phyloP scores from a whole-genome alignment of 192 early-diverging fungal species.

The Dissophora ornata region DNA sequence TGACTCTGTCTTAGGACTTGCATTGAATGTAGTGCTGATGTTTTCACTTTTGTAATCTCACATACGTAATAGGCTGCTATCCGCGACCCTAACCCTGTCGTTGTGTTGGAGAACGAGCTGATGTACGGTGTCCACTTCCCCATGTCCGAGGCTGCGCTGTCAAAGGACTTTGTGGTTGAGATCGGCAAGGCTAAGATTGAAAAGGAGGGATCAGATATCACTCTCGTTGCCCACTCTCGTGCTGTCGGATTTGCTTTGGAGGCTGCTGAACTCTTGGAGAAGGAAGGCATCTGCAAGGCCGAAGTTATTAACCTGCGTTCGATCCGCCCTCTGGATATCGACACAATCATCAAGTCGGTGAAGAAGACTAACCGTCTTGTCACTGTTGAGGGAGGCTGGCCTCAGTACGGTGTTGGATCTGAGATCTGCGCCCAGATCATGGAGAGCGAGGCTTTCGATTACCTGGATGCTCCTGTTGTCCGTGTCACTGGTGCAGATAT shows the following conservation, averaged over 20 bases:
- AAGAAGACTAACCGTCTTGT: slow-evolving; percentile 99
- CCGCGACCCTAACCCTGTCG: slow-evolving; percentile 97
- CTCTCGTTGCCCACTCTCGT: slow-evolving; percentile 94
- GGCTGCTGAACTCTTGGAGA: slow-evolving; percentile 86
- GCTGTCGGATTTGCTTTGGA: slow-evolving; percentile 87
- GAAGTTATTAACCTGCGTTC: slow-evolving; percentile 98
- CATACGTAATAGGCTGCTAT: slow-evolving; percentile 92
- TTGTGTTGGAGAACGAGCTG: slow-evolving; percentile 96
- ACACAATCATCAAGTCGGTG: slow-evolving; percentile 89
- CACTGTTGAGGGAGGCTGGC: slow-evolving; percentile 97
- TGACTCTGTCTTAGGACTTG: too few species aligned
- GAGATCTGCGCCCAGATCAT: slow-evolving; percentile 97
- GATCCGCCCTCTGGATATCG: slow-evolving; percentile 94
- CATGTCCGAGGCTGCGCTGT: slow-evolving; percentile 74
- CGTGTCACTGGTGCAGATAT: slow-evolving; percentile 97
- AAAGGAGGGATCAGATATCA: slow-evolving; percentile 82
- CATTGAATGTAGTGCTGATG: too few species aligned
- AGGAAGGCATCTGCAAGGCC: slow-evolving; percentile 78
- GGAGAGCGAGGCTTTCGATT: slow-evolving; percentile 97
- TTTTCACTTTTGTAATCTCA: too few species aligned
- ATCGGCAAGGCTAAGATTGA: slow-evolving; percentile 94
- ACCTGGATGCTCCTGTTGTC: slow-evolving; percentile 93
- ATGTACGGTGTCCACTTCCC: slow-evolving; percentile 95
- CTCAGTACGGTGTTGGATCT: slow-evolving; percentile 91
- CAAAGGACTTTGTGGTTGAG: slow-evolving; percentile 85